phyloP scores from a whole-genome alignment of 2,329 filamentous ascomycete genomes.

The Fusarium brachygibbosum region DNA sequence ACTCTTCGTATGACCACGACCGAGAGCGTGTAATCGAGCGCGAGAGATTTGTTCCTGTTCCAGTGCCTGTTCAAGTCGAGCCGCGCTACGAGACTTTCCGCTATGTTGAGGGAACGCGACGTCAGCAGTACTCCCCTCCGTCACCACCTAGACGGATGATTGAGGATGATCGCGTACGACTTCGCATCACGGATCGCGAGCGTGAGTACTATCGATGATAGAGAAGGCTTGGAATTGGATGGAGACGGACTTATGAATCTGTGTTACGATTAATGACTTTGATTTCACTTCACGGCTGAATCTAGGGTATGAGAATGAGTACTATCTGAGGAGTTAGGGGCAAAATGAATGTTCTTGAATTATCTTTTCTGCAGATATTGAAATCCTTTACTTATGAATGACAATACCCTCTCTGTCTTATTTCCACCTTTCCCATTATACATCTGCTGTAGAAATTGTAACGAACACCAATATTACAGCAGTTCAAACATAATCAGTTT shows the following conservation, averaged over 20 bases:
- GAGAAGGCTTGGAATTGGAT: neutral
- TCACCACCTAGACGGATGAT: slow-evolving; percentile 53
- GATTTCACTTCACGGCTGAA: slow-evolving; percentile 10
- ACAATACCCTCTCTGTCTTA: neutral
- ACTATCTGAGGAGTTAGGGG: slow-evolving; percentile 32
- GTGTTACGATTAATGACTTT: slow-evolving; percentile 44
- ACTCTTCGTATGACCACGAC: slow-evolving; percentile 51
- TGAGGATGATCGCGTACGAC: slow-evolving; percentile 48
- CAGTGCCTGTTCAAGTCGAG: slow-evolving; percentile 57
- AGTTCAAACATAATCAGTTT: too few relatives aligned
- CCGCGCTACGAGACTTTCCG: slow-evolving; percentile 64
- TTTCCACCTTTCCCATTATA: neutral
- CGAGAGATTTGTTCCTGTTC: slow-evolving; percentile 62
- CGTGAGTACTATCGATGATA: slow-evolving; percentile 51
- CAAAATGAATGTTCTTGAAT: slow-evolving; percentile 16
- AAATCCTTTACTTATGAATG: too few relatives aligned
- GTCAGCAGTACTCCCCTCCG: slow-evolving; percentile 50
- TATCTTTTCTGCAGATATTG: neutral
- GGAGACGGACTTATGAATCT: slow-evolving; percentile 23
- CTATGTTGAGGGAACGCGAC: slow-evolving; percentile 65
- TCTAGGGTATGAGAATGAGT: slow-evolving; percentile 10
- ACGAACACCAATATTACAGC: too few relatives aligned
- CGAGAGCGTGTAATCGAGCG: slow-evolving; percentile 66
- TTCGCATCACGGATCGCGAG: slow-evolving; percentile 55
- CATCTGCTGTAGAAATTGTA: neutral